A percentile compares a stretch with the other conserved stretches of the same genome.
Evolutionary conservation across 352 stramenopile genomes (phyloP).

Genomic region (Phytophthora pini): DNA sequence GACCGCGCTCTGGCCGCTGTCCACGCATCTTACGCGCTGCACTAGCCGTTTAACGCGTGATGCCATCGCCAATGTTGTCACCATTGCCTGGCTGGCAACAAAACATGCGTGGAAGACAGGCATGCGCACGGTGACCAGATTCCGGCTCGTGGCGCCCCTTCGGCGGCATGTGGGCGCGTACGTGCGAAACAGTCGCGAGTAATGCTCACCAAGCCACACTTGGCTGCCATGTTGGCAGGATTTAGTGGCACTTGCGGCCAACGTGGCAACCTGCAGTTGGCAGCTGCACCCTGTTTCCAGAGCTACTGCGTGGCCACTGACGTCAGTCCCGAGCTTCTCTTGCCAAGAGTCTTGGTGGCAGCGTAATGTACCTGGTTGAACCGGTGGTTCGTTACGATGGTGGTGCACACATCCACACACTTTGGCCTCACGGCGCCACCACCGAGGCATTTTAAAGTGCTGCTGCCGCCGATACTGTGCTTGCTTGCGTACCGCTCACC

Average conservation of each 20-base stretch:
- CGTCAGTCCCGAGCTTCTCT: too few species aligned
- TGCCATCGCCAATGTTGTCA: not conserved
- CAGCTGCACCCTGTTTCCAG: too few species aligned
- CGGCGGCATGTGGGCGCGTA: constrained; percentile 1
- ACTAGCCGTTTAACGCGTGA: not conserved
- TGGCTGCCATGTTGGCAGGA: too few species aligned
- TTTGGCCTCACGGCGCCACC: too few species aligned
- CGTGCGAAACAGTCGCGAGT: constrained; percentile 23
- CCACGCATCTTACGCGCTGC: not conserved
- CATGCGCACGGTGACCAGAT: not conserved
- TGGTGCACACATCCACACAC: too few species aligned
- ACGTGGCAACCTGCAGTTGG: not conserved
- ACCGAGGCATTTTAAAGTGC: too few species aligned
- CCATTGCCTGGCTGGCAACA: constrained; percentile 1
- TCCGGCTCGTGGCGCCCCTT: constrained; percentile 2
- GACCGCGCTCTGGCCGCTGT: not conserved
- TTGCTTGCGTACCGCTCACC: too few species aligned
- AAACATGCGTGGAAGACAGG: constrained; percentile 21
- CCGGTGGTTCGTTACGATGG: too few species aligned
- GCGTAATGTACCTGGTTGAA: too few species aligned
- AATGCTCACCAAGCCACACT: constrained; percentile 11
- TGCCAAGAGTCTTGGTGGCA: too few species aligned
- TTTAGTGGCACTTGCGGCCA: not conserved
- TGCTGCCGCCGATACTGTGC: too few species aligned
- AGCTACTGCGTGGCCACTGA: too few species aligned